Conservation (phyloP, 352 stramenopile species). For the Phytophthora megakarya region DNA sequence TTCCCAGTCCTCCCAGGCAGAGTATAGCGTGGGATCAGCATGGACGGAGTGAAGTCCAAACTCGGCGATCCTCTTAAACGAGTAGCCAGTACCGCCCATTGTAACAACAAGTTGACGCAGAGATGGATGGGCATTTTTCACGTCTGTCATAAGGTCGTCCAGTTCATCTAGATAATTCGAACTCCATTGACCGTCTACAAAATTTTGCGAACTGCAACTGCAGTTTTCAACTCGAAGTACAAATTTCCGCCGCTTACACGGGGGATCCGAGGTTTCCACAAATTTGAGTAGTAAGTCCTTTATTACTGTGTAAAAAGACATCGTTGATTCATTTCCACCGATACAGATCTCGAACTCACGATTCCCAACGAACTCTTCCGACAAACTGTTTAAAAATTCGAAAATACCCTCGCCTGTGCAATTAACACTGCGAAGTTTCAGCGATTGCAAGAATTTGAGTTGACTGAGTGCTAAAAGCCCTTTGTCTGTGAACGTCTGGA, state of each 20-base stretch:
- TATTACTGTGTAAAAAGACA: slow-evolving; percentile 32
- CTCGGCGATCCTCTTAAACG: slow-evolving; percentile 16
- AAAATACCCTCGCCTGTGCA: slow-evolving; percentile 37
- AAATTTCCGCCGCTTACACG: slow-evolving; percentile 5
- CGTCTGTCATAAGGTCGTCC: neutral
- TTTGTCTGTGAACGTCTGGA: slow-evolving; percentile 35
- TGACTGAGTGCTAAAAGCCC: slow-evolving; percentile 31
- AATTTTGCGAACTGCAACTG: slow-evolving; percentile 4
- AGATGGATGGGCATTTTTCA: slow-evolving; percentile 6
- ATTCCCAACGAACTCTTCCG: slow-evolving; percentile 25
- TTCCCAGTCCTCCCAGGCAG: slow-evolving; percentile 12
- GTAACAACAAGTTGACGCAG: slow-evolving; percentile 10
- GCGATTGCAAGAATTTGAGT: slow-evolving; percentile 30
- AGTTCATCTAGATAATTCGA: slow-evolving; percentile 1
- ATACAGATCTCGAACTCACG: slow-evolving; percentile 34
- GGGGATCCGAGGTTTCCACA: neutral
- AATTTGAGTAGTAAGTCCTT: slow-evolving; percentile 6
- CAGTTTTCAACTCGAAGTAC: slow-evolving; percentile 13
- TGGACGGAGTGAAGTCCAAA: slow-evolving; percentile 8
- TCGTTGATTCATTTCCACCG: slow-evolving; percentile 9
- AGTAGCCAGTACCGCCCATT: neutral
- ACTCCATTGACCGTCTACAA: slow-evolving; percentile 1
- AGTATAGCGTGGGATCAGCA: neutral
- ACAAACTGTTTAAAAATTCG: slow-evolving; percentile 32
- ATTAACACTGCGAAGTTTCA: slow-evolving; percentile 38